phyloP scores from a whole-genome alignment of 495 filamentous ascomycete species.

The Aspergillus diversus region DNA sequence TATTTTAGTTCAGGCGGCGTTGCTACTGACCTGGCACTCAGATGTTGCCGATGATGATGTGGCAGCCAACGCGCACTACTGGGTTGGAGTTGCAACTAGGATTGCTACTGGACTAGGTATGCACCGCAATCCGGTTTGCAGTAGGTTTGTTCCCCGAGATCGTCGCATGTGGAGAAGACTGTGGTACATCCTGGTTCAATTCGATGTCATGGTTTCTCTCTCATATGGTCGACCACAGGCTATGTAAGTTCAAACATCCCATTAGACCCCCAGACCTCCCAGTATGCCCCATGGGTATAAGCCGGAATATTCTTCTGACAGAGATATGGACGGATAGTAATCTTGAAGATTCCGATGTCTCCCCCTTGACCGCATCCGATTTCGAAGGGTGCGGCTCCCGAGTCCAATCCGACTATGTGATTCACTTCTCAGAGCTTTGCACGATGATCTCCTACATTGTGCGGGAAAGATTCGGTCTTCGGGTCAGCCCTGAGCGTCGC shows the following conservation, averaged over 20 bases:
- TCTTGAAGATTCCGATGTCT: constrained; percentile 53
- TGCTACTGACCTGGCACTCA: constrained; percentile 53
- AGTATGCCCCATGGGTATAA: neutral
- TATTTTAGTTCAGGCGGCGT: constrained; percentile 50
- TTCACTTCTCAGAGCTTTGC: constrained; percentile 50
- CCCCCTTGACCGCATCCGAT: constrained; percentile 46
- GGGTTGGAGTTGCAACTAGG: constrained; percentile 51
- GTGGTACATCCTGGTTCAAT: constrained; percentile 54
- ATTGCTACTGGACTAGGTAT: constrained; percentile 55
- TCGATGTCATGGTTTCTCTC: constrained; percentile 53
- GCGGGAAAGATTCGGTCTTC: constrained; percentile 46
- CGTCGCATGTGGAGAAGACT: constrained; percentile 51
- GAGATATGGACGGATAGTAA: constrained; percentile 32
- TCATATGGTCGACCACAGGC: constrained; percentile 54
- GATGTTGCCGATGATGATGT: constrained; percentile 54
- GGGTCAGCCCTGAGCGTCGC: constrained; percentile 42
- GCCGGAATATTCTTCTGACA: neutral
- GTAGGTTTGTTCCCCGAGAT: constrained; percentile 46
- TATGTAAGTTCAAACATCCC: constrained; percentile 36
- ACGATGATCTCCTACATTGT: constrained; percentile 52
- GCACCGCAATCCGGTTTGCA: constrained; percentile 52
- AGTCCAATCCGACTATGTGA: constrained; percentile 48
- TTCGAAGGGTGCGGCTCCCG: constrained; percentile 50
- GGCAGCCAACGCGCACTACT: constrained; percentile 52
- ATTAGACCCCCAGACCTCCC: neutral